Evolutionary conservation across 202 grass and related monocot species (phyloP).

Genomic region (Carex sylvatica): DNA sequence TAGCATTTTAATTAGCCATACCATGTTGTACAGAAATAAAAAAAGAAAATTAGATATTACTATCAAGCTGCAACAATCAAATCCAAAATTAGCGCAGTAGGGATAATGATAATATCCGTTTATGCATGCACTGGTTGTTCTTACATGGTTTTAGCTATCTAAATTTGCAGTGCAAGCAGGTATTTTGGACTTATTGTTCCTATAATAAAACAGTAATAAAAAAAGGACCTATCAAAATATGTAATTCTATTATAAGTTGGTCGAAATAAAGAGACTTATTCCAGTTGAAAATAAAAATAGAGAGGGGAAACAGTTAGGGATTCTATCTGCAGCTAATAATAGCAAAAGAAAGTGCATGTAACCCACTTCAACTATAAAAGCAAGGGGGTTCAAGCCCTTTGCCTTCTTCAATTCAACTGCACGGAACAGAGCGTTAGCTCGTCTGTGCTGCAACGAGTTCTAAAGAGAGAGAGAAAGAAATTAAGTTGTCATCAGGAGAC

Average conservation of each 20-base stretch:
- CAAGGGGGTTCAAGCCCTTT: background rate
- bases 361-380: background rate
- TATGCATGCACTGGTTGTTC: background rate
- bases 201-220: background rate
- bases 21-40: background rate
- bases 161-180: background rate
- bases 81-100: background rate
- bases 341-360: background rate
- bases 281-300: background rate
- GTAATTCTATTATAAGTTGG: background rate
- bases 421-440: constrained; percentile 2
- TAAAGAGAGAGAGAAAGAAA: background rate
- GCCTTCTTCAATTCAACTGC: background rate
- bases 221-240: background rate
- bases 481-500: background rate
- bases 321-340: constrained; percentile 4
- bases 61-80: background rate
- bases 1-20: background rate
- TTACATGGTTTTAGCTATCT: background rate
- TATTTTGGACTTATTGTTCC: background rate
- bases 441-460: background rate
- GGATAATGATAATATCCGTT: background rate
- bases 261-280: background rate
- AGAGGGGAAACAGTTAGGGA: background rate
- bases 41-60: background rate